Evolutionary conservation across 345 rosid species (phyloP).

Genomic region (Lenwebbia sp.): DNA sequence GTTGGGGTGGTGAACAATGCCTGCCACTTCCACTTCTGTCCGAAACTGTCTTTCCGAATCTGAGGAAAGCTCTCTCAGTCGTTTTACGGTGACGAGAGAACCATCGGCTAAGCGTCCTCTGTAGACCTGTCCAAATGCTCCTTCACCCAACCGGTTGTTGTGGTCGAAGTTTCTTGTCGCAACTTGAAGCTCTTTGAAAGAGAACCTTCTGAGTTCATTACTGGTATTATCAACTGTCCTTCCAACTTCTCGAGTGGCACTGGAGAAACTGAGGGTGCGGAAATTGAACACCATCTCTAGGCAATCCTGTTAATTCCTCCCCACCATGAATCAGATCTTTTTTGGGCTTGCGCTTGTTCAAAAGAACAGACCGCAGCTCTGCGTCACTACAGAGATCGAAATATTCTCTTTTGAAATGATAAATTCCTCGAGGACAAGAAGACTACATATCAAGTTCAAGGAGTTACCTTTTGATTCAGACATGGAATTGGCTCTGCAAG

Average conservation of each 20-base stretch:
- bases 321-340: not conserved
- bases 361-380: not conserved
- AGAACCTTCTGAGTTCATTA: not conserved
- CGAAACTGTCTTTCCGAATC: not conserved
- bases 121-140: not conserved
- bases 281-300: not conserved
- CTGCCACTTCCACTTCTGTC: not conserved
- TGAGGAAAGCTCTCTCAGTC: not conserved
- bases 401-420: not conserved
- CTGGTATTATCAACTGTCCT: not conserved
- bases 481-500: not conserved
- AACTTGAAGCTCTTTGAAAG: not conserved
- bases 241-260: not conserved
- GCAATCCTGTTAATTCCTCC: not conserved
- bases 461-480: not conserved
- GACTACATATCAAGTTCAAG: not conserved
- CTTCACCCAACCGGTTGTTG: fast-evolving
- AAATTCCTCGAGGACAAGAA: not conserved
- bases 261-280: not conserved
- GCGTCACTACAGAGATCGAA: not conserved
- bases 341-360: not conserved
- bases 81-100: not conserved
- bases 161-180: not conserved
- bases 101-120: not conserved
- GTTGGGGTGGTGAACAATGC: not conserved